These are phyloP conservation scores for Dendrobium chrysotoxum DNA, from an alignment of 106 monocot species.

Conservation along the genomic window DNA sequence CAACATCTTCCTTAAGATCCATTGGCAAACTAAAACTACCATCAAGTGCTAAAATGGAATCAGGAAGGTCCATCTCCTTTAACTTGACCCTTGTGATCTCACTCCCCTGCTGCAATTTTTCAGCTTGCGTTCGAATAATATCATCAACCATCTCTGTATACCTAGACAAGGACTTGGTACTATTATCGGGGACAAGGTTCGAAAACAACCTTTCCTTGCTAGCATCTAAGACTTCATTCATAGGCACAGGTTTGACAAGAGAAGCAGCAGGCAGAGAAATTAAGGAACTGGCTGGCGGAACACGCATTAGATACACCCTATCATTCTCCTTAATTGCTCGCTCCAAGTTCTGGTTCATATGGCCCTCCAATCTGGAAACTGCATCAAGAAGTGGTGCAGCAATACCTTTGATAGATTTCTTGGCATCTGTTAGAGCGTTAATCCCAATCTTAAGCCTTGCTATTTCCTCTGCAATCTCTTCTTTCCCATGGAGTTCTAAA, in stretches of 20 bases:
- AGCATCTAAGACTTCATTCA: constrained; percentile 61
- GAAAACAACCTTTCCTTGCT: constrained; percentile 59
- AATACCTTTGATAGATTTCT: constrained; percentile 54
- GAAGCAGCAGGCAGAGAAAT: constrained; percentile 54
- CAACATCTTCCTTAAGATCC: constrained; percentile 65
- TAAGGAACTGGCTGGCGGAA: constrained; percentile 44
- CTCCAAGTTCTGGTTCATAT: constrained; percentile 61
- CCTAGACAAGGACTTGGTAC: constrained; percentile 57
- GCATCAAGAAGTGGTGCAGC: constrained; percentile 62
- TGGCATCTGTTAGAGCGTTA: constrained; percentile 55
- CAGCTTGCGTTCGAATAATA: constrained; percentile 55
- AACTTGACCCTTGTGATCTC: constrained; percentile 62
- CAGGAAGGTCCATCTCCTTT: constrained; percentile 74
- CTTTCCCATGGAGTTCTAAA: constrained; percentile 65
- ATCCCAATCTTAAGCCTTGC: constrained; percentile 52
- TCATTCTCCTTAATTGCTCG: constrained; percentile 76
- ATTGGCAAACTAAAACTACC: constrained; percentile 47
- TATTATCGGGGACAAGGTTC: constrained; percentile 48
- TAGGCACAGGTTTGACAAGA: constrained; percentile 49
- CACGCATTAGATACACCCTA: constrained; percentile 66
- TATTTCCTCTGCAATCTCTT: constrained; percentile 79
- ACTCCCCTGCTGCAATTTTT: constrained; percentile 65
- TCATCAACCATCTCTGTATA: constrained; percentile 76
- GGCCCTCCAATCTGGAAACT: constrained; percentile 41
- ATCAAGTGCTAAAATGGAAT: constrained; percentile 59